Base-by-base conservation (phyloP, 192 early-diverging fungal genomes). In the Spizellomyces sp. region DNA sequence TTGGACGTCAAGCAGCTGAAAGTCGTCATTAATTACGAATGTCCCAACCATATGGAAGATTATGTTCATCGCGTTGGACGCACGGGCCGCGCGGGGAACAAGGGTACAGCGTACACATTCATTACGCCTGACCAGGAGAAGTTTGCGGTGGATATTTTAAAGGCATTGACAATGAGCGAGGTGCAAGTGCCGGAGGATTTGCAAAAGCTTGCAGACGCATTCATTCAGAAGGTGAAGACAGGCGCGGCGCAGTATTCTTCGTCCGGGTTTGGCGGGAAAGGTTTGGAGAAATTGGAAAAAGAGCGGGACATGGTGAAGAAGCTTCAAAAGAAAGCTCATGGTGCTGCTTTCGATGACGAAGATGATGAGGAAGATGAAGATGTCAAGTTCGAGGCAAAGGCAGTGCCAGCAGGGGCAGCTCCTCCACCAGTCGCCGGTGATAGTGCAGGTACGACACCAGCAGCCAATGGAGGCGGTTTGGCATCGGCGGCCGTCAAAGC, bases 41-140 rank as follows among this genome's bases (percentile, higher is more conserved):
- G 92, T 62, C 98, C 98, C 10, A 99, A 98, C 79, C 95, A 99
- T 69, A 93, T 96, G 90, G 98, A 99, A 70, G 98, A 99, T 68
- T 95, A 98, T 78, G 95, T 99, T 2, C 98, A 99, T 79, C 94
- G 98, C 52, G 95, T 97, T 15, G 98, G 98, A 6, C 86, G 98
- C 47, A 99, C 98, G 0, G 98, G 98, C 45, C 91, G 98, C 55
- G 98, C 98, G 0, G 98, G 98, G 58, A 95, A 97, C 78, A 98
- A 94, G 74, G 98, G 98, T 54, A 93, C 92, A 6, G 95, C 98
- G 0, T 96, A 92, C 70, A 98, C 98, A 0, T 99, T 98, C 74
- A 91, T 99, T 64, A 93, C 93, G 1, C 93, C 93, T 6, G 92
- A 95, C 45, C 96, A 99, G 73, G 96, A 96, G 57, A 83, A 90